phyloP scores from a whole-genome alignment of 805 yeast species.

The Suhomyces tanzawaensis region DNA sequence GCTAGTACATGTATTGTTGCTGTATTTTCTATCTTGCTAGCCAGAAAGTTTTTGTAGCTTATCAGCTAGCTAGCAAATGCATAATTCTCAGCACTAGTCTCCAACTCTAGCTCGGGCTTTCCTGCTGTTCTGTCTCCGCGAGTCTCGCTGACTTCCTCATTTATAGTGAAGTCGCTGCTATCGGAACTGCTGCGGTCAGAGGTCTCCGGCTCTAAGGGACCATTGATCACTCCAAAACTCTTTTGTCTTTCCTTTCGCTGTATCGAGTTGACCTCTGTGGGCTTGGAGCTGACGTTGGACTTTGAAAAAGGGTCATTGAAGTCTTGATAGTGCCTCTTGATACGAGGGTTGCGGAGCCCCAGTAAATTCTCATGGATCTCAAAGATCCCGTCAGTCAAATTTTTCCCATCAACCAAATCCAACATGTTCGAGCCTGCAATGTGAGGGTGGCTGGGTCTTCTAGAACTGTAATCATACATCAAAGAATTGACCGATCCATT shows the following conservation, averaged over 20 bases:
- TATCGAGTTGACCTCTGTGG: not conserved
- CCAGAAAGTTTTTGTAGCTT: too few species aligned
- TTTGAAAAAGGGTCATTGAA: constrained; percentile 1
- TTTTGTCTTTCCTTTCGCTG: constrained; percentile 13
- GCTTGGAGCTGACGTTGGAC: not conserved
- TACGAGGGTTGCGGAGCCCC: constrained; percentile 26
- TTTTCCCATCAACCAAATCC: constrained; percentile 26
- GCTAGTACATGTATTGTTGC: too few species aligned
- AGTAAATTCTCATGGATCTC: constrained; percentile 17
- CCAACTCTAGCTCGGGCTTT: too few species aligned
- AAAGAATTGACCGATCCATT: constrained; percentile 27
- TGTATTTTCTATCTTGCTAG: too few species aligned
- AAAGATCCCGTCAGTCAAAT: constrained; percentile 20
- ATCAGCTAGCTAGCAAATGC: too few species aligned
- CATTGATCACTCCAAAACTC: constrained; percentile 14
- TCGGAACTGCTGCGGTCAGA: constrained; percentile 7
- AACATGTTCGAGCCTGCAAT: constrained; percentile 18
- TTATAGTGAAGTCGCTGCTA: constrained; percentile 14
- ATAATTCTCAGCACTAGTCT: too few species aligned
- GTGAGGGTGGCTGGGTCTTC: constrained; percentile 16
- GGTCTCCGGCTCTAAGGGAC: constrained; percentile 1
- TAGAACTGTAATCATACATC: constrained; percentile 16
- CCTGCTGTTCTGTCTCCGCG: not conserved
- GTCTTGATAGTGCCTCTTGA: constrained; percentile 26
- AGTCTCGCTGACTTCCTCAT: constrained; percentile 4